These are phyloP conservation scores for Nemania diffusa DNA, from an alignment of 2,329 filamentous ascomycete species.

Conservation along the genomic window DNA sequence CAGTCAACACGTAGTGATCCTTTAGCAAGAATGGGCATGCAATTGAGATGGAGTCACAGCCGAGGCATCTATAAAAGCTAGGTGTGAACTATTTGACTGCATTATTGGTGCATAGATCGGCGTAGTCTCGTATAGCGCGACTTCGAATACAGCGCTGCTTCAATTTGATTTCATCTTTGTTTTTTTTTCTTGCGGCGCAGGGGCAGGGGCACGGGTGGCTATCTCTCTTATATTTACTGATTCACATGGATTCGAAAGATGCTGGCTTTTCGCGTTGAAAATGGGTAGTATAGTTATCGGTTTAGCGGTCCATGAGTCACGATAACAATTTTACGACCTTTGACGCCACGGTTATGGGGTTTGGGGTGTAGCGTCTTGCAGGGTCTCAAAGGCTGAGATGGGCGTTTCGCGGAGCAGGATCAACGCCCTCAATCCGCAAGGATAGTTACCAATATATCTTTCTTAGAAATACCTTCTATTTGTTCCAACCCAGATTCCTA, in stretches of 20 bases:
- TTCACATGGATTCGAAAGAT: not conserved
- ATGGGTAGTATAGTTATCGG: not conserved
- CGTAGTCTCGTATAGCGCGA: not conserved
- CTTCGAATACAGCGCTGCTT: not conserved
- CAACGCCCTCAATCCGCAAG: too few species aligned
- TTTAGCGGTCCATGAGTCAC: slow-evolving; percentile 2
- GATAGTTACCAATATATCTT: too few species aligned
- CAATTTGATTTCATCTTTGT: not conserved
- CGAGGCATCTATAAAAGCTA: slow-evolving; percentile 1
- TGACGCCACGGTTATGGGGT: not conserved
- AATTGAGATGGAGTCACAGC: not conserved
- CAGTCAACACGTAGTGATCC: slow-evolving; percentile 26
- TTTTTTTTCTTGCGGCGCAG: too few species aligned
- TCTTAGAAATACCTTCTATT: too few species aligned
- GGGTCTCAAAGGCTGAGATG: too few species aligned
- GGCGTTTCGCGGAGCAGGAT: too few species aligned
- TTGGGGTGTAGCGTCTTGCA: too few species aligned
- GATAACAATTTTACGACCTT: slow-evolving; percentile 11
- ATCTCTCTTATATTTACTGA: not conserved
- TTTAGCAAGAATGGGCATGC: not conserved
- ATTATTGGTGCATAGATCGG: slow-evolving; percentile 6
- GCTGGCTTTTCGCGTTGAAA: not conserved
- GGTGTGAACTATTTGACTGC: slow-evolving; percentile 7
- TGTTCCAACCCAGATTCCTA: too few species aligned
- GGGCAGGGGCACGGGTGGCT: not conserved